Evolutionary conservation across 2,329 filamentous ascomycete species (phyloP).

Genomic region (Aureobasidium sp.): DNA sequence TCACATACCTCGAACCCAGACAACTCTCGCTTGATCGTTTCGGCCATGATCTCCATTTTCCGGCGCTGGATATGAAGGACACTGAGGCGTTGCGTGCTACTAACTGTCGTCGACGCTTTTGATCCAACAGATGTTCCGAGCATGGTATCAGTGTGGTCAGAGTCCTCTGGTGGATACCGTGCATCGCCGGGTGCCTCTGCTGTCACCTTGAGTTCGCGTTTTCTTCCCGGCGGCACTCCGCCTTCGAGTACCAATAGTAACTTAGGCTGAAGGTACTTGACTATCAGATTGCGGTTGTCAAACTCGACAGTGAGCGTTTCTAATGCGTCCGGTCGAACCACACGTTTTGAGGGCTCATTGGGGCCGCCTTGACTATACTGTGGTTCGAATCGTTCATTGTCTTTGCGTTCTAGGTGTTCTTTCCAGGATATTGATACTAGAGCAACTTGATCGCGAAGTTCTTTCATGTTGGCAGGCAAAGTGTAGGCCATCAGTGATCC

Average conservation of each 20-base stretch:
- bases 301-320: constrained; percentile 40
- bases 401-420: constrained; percentile 26
- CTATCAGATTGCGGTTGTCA: constrained; percentile 36
- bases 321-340: constrained; percentile 19
- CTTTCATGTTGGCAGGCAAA: constrained; percentile 39
- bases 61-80: constrained; percentile 40
- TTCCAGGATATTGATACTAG: constrained; percentile 43
- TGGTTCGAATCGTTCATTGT: constrained; percentile 16
- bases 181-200: constrained; percentile 33
- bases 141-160: neutral
- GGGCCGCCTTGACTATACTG: constrained; percentile 16
- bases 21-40: constrained; percentile 36
- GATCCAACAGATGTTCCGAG: constrained; percentile 13
- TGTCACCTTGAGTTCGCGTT: constrained; percentile 34
- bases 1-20: constrained; percentile 35
- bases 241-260: constrained; percentile 41
- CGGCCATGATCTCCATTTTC: constrained; percentile 38
- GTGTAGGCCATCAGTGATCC: constrained; percentile 43
- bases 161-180: constrained; percentile 27
- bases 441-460: constrained; percentile 41
- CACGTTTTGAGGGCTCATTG: constrained; percentile 6
- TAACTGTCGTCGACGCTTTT: constrained; percentile 24
- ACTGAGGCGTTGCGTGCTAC: constrained; percentile 29
- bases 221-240: constrained; percentile 34
- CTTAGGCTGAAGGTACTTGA: constrained; percentile 37